Percentiles rank a stretch among this genome's conserved stretches.
These are phyloP conservation scores for Saksenaea vasiformis DNA, from an alignment of 371 early-diverging fungal genomes.

Conservation along the genomic window DNA sequence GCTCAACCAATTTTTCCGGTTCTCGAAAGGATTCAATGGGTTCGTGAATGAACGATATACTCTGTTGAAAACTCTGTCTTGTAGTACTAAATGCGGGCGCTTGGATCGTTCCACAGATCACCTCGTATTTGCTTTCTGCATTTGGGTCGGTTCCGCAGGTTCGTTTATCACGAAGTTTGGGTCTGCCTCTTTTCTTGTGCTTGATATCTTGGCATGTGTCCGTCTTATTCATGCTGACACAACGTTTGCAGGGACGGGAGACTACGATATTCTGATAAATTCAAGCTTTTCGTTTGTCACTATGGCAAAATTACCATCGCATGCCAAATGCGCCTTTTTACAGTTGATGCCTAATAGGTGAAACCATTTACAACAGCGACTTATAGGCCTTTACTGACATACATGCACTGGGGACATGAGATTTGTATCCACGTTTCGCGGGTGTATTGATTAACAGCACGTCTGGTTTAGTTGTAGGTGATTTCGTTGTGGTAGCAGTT, in stretches of 20 bases:
- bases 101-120: conserved; percentile 1
- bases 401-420: conserved; percentile 25
- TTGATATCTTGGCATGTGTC: conserved; percentile 80
- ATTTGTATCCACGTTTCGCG: conserved; percentile 22
- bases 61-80: conserved; percentile 7
- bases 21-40: conserved; percentile 20
- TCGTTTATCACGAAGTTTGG: conserved; percentile 64
- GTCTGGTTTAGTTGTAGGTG: not conserved
- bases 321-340: conserved; percentile 52
- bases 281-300: not conserved
- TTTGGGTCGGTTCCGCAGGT: not conserved
- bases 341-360: conserved; percentile 39
- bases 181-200: conserved; percentile 82
- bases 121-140: not conserved
- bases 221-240: conserved; percentile 69
- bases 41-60: conserved; percentile 18
- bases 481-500: not conserved
- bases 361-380: not conserved
- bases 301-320: conserved; percentile 41
- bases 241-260: conserved; percentile 76
- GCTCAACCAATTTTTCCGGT: not conserved
- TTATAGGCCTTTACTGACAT: not conserved
- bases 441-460: not conserved
- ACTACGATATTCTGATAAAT: conserved; percentile 32
- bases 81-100: conserved; percentile 8